Evolutionary conservation across 139 green algal genomes (phyloP).

Genomic region (Parachlorella kessleri): DNA sequence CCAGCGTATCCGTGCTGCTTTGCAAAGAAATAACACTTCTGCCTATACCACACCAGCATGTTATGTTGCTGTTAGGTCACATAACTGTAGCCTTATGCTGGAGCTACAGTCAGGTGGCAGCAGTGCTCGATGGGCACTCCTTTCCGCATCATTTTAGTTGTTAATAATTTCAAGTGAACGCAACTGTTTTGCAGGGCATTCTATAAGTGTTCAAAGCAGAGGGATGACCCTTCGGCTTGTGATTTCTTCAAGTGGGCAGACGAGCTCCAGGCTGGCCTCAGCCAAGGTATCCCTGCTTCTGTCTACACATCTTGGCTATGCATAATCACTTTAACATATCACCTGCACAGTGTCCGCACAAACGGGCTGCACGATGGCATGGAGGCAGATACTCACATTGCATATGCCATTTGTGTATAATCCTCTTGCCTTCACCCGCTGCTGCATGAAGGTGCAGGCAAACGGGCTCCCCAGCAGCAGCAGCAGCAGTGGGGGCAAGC

Average conservation of each 20-base stretch:
- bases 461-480: too few species aligned
- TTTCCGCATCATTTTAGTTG: not conserved
- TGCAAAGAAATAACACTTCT: not conserved
- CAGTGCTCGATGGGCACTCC: not conserved
- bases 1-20: too few species aligned
- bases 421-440: too few species aligned
- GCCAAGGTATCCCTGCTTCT: not conserved
- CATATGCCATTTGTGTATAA: not conserved
- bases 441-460: too few species aligned
- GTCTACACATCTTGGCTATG: not conserved
- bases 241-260: slow-evolving; percentile 18
- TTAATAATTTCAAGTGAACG: not conserved
- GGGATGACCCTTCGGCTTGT: not conserved
- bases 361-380: not conserved
- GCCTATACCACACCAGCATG: not conserved
- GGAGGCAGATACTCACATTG: not conserved
- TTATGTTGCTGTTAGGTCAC: too few species aligned
- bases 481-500: too few species aligned
- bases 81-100: not conserved
- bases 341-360: not conserved
- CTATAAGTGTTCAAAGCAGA: slow-evolving; percentile 9
- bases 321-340: not conserved
- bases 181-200: not conserved
- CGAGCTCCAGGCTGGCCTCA: not conserved
- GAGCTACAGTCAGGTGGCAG: not conserved